Conservation (phyloP, 2,329 filamentous ascomycete species). For the Dendryphion nanum region DNA sequence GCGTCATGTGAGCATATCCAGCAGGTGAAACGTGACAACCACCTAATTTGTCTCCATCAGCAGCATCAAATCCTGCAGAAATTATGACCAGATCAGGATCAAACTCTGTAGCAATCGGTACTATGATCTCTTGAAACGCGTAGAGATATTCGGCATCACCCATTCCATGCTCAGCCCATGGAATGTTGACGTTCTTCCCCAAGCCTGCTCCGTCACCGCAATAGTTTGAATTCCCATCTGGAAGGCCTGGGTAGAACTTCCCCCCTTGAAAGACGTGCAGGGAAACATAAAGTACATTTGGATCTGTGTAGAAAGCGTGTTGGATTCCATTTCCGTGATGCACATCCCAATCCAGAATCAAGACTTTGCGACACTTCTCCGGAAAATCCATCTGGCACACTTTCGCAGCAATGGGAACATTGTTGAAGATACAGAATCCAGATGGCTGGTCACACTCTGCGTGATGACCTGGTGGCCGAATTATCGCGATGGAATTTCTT, state of each 20-base stretch:
- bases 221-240: slow-evolving; percentile 59
- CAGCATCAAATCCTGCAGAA: slow-evolving; percentile 93
- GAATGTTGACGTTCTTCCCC: slow-evolving; percentile 68
- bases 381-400: slow-evolving; percentile 82
- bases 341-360: slow-evolving; percentile 89
- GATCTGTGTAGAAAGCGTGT: slow-evolving; percentile 92
- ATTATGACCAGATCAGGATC: slow-evolving; percentile 93
- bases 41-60: slow-evolving; percentile 87
- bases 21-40: slow-evolving; percentile 87
- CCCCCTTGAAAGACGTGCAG: slow-evolving; percentile 85
- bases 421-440: slow-evolving; percentile 98
- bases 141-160: slow-evolving; percentile 96
- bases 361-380: slow-evolving; percentile 77
- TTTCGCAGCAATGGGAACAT: slow-evolving; percentile 87
- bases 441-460: slow-evolving; percentile 83
- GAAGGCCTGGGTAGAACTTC: slow-evolving; percentile 73
- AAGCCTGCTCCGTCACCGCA: slow-evolving; percentile 58
- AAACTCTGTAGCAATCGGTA: slow-evolving; percentile 94
- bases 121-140: slow-evolving; percentile 91
- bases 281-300: slow-evolving; percentile 94
- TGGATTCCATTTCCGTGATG: slow-evolving; percentile 89
- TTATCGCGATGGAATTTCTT: slow-evolving; percentile 94
- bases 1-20: slow-evolving; percentile 97
- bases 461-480: slow-evolving; percentile 92
- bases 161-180: slow-evolving; percentile 72